These are phyloP conservation scores for Ceratocystis colombiana DNA, from an alignment of 2,329 filamentous ascomycete genomes.

Conservation along the genomic window DNA sequence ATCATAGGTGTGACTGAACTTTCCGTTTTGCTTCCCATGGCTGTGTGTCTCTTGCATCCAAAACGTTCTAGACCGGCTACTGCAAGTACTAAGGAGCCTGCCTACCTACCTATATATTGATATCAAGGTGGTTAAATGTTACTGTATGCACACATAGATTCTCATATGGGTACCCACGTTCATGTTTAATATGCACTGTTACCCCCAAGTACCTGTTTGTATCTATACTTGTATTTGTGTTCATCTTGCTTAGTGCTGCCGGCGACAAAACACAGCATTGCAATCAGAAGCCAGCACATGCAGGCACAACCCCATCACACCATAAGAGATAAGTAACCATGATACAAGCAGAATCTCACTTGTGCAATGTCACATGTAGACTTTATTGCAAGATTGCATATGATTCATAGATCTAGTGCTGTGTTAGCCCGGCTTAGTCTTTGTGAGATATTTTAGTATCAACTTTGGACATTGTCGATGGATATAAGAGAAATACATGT, in stretches of 20 bases:
- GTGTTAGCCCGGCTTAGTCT: background rate
- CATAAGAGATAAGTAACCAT: constrained; percentile 1
- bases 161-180: background rate
- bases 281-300: no score
- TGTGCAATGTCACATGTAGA: background rate
- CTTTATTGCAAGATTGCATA: background rate
- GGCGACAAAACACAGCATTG: no score
- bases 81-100: no score
- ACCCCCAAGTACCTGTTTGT: no score
- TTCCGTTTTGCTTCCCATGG: background rate
- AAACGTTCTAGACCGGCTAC: background rate
- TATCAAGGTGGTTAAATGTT: background rate
- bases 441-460: no score
- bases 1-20: background rate
- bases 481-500: no score
- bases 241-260: no score
- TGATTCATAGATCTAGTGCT: background rate
- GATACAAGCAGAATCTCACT: background rate
- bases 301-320: no score
- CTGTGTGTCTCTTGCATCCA: background rate
- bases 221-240: no score
- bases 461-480: no score
- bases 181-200: no score
- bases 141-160: background rate
- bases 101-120: background rate